Percentiles rank a stretch among this genome's conserved stretches.
phyloP scores from a whole-genome alignment of 2,329 filamentous ascomycete species.

The Colletotrichum sojae region DNA sequence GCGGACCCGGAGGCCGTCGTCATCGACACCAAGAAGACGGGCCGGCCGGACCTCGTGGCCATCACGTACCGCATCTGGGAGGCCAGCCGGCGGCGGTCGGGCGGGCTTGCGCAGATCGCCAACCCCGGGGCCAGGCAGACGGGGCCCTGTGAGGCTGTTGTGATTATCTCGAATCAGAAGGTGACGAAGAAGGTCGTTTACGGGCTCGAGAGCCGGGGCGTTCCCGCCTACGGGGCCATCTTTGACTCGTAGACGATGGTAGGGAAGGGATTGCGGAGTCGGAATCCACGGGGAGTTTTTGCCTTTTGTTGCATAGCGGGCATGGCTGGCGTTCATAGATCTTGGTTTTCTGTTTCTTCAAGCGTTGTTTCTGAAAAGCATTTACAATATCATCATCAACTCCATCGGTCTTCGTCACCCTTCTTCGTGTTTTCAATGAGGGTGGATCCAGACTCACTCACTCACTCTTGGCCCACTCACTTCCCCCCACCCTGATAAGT shows the following conservation, averaged over 20 bases:
- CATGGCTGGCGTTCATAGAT: slow-evolving; percentile 7
- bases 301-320: slow-evolving; percentile 4
- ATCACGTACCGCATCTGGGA: slow-evolving; percentile 46
- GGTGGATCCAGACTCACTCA: no score
- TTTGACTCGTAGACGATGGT: slow-evolving; percentile 68
- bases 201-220: slow-evolving; percentile 74
- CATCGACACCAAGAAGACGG: slow-evolving; percentile 73
- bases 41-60: slow-evolving; percentile 69
- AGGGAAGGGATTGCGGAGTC: not conserved
- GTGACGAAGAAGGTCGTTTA: slow-evolving; percentile 79
- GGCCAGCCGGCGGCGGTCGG: slow-evolving; percentile 39
- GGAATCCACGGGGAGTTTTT: not conserved
- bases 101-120: slow-evolving; percentile 23
- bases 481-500: not conserved
- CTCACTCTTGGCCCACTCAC: no score
- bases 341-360: not conserved
- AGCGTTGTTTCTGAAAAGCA: not conserved
- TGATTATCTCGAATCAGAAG: slow-evolving; percentile 79
- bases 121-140: slow-evolving; percentile 45
- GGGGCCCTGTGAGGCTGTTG: slow-evolving; percentile 75
- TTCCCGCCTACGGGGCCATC: slow-evolving; percentile 80
- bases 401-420: not conserved
- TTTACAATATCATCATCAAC: not conserved
- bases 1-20: slow-evolving; percentile 76
- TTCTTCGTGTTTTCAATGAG: no score